Evolutionary conservation across 1,284 basidiomycete species (phyloP).

Genomic region (Malassezia equina): DNA sequence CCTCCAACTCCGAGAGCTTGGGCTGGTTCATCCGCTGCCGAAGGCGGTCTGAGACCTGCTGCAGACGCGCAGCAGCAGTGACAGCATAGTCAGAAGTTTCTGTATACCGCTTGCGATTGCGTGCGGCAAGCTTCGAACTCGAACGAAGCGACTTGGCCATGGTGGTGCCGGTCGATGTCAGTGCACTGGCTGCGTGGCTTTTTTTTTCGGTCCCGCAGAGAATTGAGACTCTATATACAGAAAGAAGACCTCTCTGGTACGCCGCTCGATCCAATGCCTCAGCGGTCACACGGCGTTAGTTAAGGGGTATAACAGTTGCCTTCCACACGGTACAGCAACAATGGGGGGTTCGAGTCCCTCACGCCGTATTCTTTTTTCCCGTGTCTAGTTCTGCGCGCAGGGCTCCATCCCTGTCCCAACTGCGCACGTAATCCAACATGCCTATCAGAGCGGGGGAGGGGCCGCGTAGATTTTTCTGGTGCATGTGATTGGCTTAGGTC

Average conservation of each 20-base stretch:
- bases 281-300: slow-evolving; percentile 18
- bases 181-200: not conserved
- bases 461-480: not conserved
- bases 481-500: not conserved
- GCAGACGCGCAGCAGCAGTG: slow-evolving; percentile 68
- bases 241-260: not conserved
- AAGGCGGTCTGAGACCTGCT: slow-evolving; percentile 66
- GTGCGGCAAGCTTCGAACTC: slow-evolving; percentile 73
- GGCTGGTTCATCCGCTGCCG: slow-evolving; percentile 19
- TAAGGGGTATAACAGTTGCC: slow-evolving; percentile 23
- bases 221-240: not conserved
- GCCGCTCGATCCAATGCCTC: not conserved
- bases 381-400: no score
- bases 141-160: slow-evolving; percentile 92
- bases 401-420: no score
- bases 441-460: not conserved
- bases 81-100: slow-evolving; percentile 65
- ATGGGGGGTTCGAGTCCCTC: slow-evolving; percentile 22
- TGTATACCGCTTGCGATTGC: slow-evolving; percentile 71
- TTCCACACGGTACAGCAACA: slow-evolving; percentile 18
- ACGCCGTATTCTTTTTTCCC: slow-evolving; percentile 17
- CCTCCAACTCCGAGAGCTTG: slow-evolving; percentile 48
- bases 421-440: not conserved
- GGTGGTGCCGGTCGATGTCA: slow-evolving; percentile 15
- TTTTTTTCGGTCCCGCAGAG: not conserved